These are phyloP conservation scores for Boechera stricta DNA, from an alignment of 345 rosid genomes.

Conservation along the genomic window DNA sequence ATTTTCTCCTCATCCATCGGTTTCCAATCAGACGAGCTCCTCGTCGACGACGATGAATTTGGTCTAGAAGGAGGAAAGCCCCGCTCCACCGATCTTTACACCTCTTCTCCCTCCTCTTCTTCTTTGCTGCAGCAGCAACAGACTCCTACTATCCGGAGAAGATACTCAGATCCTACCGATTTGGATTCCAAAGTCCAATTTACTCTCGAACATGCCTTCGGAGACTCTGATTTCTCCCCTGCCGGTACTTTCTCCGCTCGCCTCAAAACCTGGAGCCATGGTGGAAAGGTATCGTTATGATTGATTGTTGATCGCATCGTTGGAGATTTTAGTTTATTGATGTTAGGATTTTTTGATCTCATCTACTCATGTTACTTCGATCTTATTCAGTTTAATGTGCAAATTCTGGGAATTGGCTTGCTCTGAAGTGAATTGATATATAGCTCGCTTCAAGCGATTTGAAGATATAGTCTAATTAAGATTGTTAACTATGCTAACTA, in stretches of 20 bases:
- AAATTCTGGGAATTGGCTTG: slow-evolving; percentile 1
- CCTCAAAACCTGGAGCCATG: slow-evolving; percentile 81
- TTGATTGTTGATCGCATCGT: not conserved
- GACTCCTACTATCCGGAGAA: slow-evolving; percentile 53
- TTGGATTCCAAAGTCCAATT: slow-evolving; percentile 95
- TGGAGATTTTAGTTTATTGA: not conserved
- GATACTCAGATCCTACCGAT: slow-evolving; percentile 69
- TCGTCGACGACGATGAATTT: slow-evolving; percentile 81
- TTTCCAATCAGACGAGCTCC: slow-evolving; percentile 89
- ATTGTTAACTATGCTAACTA: not conserved
- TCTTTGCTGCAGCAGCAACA: slow-evolving; percentile 21
- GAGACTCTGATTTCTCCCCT: slow-evolving; percentile 77
- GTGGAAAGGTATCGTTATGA: slow-evolving; percentile 60
- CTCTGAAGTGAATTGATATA: not conserved
- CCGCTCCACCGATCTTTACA: slow-evolving; percentile 48
- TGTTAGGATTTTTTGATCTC: not conserved
- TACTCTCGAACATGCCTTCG: slow-evolving; percentile 88
- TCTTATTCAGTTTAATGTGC: not conserved
- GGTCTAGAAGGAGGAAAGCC: slow-evolving; percentile 65
- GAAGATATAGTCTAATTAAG: not conserved
- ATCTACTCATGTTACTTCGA: not conserved
- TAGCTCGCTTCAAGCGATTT: not conserved
- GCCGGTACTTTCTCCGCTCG: slow-evolving; percentile 96
- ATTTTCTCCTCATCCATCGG: slow-evolving; percentile 42
- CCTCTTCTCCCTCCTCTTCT: slow-evolving; percentile 42